Evolutionary conservation across 2,329 filamentous ascomycete genomes (phyloP), one percentile per base, ranked within the genome.

Genomic region (Metarhizium sp.): DNA sequence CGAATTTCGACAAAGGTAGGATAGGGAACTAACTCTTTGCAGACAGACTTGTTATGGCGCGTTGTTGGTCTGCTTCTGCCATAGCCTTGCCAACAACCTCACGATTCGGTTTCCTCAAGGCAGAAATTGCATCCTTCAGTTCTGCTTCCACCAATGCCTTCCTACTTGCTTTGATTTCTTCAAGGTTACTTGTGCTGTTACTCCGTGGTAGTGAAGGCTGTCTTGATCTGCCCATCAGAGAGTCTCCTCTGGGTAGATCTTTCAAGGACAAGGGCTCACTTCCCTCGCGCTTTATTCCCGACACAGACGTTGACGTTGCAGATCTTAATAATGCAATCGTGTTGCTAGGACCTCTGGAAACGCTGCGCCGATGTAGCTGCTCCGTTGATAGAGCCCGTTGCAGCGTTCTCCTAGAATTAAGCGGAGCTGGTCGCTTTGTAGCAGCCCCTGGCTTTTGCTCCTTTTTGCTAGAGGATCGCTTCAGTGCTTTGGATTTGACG

Each of bases 91-190:
- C 83, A 13, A 85, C 86, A 45, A 87, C 75, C 25, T 82, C 79
- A 49, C 89, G 81, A 63, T 92, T 91, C 1, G 89, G 89, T 68
- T 85, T 90, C 66, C 87, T 85, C 46, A 92, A 68, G 10, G 84
- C 80, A 6, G 80, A 81, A 51, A 94, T 92, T 8, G 89, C 89
- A 57, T 89, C 81, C 60, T 83, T 81, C 38, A 92, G 70, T 63
- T 91, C 85, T 32, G 84, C 81, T 50, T 90, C 83, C 2, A 90
- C 78, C 25, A 80, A 71, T 2, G 84, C 85, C 64, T 86, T 86
- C 67, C 82, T 87, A 62, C 75, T 82, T 36, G 80, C 76, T 68
- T 81, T 88, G 1, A 73, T 67, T 55, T 84, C 81, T 2, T 77
- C 77, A 34, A 76, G 68, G 40, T 73, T 77, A 32, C 75, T 75